Percentiles rank a stretch among this genome's conserved stretches.
Evolutionary conservation across 2,329 filamentous ascomycete genomes (phyloP).

Genomic region (Fusarium siculi): DNA sequence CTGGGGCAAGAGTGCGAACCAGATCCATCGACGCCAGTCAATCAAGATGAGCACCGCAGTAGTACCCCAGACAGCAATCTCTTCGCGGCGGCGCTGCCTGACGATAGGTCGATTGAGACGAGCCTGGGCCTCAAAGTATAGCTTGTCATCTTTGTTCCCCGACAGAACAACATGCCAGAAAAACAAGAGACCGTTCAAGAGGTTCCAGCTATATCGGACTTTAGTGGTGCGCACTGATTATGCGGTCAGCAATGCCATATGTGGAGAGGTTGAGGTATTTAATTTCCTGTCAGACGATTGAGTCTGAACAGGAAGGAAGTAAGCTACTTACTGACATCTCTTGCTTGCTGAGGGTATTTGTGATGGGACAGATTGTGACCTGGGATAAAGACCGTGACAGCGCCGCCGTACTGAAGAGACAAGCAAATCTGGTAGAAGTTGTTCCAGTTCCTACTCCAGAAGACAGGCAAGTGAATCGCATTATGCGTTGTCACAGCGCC

Average conservation of each 20-base stretch:
- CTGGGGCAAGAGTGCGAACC: conserved; percentile 11
- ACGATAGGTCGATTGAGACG: conserved; percentile 18
- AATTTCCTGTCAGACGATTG: background rate
- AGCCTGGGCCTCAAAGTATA: conserved; percentile 16
- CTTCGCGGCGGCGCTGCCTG: conserved; percentile 7
- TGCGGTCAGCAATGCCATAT: background rate
- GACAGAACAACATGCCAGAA: conserved; percentile 21
- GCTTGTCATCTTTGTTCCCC: conserved; percentile 14
- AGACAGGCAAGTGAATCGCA: conserved; percentile 12
- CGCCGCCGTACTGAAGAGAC: conserved; percentile 21
- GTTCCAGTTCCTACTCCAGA: conserved; percentile 19
- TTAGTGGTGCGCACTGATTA: conserved; percentile 21
- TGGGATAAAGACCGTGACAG: conserved; percentile 16
- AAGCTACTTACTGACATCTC: conserved; percentile 19
- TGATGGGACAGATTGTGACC: conserved; percentile 24
- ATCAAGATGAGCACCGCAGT: background rate
- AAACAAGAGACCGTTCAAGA: conserved; percentile 9
- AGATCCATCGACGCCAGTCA: conserved; percentile 23
- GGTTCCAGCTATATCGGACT: conserved; percentile 25
- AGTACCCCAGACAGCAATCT: conserved; percentile 14
- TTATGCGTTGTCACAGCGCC: conserved; percentile 19
- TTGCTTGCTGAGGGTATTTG: conserved; percentile 24
- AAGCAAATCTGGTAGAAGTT: conserved; percentile 25
- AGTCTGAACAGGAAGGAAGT: background rate
- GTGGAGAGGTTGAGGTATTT: background rate